Evolutionary conservation across 1,284 basidiomycete species (phyloP).

Genomic region (Ustilago sp.): DNA sequence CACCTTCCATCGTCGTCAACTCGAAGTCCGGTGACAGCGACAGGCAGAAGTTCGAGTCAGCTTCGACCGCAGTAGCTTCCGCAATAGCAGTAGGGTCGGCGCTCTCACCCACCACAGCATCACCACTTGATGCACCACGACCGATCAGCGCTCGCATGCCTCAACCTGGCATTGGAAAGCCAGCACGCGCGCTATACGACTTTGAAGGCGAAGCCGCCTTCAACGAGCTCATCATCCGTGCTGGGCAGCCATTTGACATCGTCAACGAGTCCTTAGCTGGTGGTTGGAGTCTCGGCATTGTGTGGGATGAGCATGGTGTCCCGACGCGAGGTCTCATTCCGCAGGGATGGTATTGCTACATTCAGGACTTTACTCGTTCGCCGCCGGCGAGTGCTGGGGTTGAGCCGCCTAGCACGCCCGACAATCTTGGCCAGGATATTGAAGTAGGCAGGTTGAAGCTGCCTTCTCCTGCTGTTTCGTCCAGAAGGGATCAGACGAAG

Average conservation of each 20-base stretch:
- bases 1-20: constrained; percentile 27
- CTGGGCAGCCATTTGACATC: constrained; percentile 58
- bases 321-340: constrained; percentile 55
- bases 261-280: constrained; percentile 56
- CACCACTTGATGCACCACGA: constrained; percentile 13
- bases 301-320: constrained; percentile 39
- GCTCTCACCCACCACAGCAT: neutral
- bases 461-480: constrained; percentile 10
- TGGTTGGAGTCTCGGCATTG: constrained; percentile 59
- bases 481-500: neutral
- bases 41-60: neutral
- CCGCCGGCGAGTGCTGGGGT: constrained; percentile 16
- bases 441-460: neutral
- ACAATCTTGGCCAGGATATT: neutral
- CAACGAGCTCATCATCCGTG: constrained; percentile 57
- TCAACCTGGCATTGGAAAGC: constrained; percentile 41
- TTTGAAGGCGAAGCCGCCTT: constrained; percentile 56
- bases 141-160: constrained; percentile 19
- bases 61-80: neutral
- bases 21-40: constrained; percentile 3
- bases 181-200: constrained; percentile 59
- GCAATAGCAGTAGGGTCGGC: neutral
- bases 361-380: constrained; percentile 54
- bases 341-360: constrained; percentile 57
- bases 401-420: constrained; percentile 16